Evolutionary conservation across 2,329 filamentous ascomycete species (phyloP).

Genomic region (Fonsecaea multimorphosa): DNA sequence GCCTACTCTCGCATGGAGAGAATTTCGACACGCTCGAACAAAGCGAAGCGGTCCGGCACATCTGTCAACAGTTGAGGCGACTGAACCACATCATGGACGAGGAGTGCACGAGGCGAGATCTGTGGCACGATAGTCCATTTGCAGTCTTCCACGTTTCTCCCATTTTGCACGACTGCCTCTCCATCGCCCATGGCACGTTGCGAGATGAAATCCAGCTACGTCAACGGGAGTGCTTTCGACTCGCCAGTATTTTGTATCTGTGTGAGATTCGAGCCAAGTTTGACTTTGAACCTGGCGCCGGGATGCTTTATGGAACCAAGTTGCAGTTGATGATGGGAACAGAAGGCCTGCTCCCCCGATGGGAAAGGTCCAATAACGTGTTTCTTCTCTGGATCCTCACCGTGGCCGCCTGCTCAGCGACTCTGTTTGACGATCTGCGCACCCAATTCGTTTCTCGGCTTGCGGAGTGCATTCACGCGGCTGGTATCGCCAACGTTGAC

Average conservation of each 20-base stretch:
- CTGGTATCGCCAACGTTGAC: constrained; percentile 4
- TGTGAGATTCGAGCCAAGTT: constrained; percentile 12
- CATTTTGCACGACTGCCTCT: constrained; percentile 12
- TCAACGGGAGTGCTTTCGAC: constrained; percentile 13
- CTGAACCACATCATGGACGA: constrained; percentile 13
- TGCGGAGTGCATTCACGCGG: constrained; percentile 5
- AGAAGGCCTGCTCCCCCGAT: not conserved
- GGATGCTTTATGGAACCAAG: constrained; percentile 20
- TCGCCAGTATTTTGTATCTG: constrained; percentile 14
- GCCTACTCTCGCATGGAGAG: not conserved
- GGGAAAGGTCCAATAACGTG: constrained; percentile 2
- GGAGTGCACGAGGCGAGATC: not conserved
- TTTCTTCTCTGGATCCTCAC: constrained; percentile 9
- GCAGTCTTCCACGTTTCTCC: constrained; percentile 8
- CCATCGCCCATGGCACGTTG: not conserved
- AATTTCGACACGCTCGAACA: not conserved
- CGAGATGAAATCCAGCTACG: not conserved
- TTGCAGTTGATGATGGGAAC: not conserved
- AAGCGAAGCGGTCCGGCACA: not conserved
- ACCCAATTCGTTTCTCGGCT: not conserved
- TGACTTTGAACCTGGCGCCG: constrained; percentile 10
- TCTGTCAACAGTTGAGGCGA: constrained; percentile 5
- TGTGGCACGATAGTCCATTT: constrained; percentile 10
- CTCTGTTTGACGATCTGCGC: constrained; percentile 15
- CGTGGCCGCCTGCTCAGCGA: constrained; percentile 10